These are phyloP conservation scores for Oryza nivara DNA, from an alignment of 176 grass and related monocot species.

Conservation along the genomic window DNA sequence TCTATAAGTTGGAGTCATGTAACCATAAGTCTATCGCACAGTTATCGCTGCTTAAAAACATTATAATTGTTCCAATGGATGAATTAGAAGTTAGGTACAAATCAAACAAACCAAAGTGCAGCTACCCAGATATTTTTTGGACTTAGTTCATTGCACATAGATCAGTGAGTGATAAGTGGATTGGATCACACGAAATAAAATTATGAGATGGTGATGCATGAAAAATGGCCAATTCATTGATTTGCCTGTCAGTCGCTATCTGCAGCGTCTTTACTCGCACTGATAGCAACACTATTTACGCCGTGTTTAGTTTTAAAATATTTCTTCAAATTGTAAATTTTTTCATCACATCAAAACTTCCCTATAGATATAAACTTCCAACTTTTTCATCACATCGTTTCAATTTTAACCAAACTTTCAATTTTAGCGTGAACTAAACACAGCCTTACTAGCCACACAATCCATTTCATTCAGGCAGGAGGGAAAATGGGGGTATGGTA, in stretches of 20 bases:
- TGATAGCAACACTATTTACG: too few relatives aligned
- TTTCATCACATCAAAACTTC: too few relatives aligned
- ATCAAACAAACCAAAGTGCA: neutral
- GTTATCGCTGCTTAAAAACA: too few relatives aligned
- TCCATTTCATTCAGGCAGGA: neutral
- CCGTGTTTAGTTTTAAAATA: too few relatives aligned
- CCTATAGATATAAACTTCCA: rapidly evolving
- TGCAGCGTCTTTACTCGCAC: neutral
- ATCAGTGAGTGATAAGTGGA: neutral
- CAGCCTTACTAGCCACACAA: neutral
- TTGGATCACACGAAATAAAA: neutral
- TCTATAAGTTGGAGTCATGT: too few relatives aligned
- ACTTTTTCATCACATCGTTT: too few relatives aligned
- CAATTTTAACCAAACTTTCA: too few relatives aligned
- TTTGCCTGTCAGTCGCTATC: neutral
- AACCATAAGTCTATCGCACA: too few relatives aligned
- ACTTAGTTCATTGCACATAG: neutral
- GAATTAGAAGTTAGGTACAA: neutral
- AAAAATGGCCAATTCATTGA: neutral
- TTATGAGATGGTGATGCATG: neutral
- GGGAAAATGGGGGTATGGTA: neutral
- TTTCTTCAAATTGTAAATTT: too few relatives aligned
- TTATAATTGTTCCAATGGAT: neutral
- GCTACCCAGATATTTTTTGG: neutral
- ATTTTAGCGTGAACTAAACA: too few relatives aligned